Evolutionary conservation across 352 stramenopile genomes (phyloP).

Genomic region (Aphanomyces invadans): DNA sequence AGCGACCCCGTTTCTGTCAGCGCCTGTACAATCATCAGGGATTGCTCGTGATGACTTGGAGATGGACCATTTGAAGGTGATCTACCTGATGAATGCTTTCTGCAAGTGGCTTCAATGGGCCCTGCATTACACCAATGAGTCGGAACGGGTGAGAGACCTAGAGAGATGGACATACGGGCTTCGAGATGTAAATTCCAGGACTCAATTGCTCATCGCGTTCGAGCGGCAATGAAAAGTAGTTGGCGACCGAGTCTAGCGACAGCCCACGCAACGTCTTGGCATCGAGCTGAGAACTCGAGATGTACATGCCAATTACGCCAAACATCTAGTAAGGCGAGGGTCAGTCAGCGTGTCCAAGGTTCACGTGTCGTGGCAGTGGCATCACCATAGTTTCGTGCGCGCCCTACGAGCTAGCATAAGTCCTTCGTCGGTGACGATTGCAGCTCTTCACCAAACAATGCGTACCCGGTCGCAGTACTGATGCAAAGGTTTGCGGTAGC

Average conservation of each 20-base stretch:
- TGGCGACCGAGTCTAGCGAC: slow-evolving; percentile 54
- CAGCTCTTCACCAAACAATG: no score
- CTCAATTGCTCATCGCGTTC: slow-evolving; percentile 67
- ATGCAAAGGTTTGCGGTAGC: slow-evolving; percentile 70
- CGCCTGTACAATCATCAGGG: slow-evolving; percentile 26
- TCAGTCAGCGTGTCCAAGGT: neutral
- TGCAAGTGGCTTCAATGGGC: slow-evolving; percentile 55
- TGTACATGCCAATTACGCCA: slow-evolving; percentile 81
- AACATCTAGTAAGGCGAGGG: slow-evolving; percentile 40
- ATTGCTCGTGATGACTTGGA: no score
- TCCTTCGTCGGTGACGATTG: neutral
- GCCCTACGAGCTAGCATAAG: slow-evolving; percentile 29
- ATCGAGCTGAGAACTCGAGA: slow-evolving; percentile 57
- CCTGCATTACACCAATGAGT: slow-evolving; percentile 29
- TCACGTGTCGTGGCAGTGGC: no score
- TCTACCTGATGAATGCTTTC: slow-evolving; percentile 39
- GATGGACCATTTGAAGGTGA: no score
- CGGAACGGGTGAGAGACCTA: neutral
- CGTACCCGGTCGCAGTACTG: slow-evolving; percentile 52
- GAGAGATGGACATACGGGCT: slow-evolving; percentile 36
- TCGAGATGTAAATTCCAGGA: slow-evolving; percentile 71
- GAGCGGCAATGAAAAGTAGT: slow-evolving; percentile 64
- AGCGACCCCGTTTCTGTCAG: slow-evolving; percentile 55
- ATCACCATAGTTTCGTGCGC: slow-evolving; percentile 74
- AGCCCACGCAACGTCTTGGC: slow-evolving; percentile 49